A percentile compares a stretch with the other conserved stretches of the same genome.
Conservation (phyloP, 352 stramenopile species). For the Aphanomyces astaci region DNA sequence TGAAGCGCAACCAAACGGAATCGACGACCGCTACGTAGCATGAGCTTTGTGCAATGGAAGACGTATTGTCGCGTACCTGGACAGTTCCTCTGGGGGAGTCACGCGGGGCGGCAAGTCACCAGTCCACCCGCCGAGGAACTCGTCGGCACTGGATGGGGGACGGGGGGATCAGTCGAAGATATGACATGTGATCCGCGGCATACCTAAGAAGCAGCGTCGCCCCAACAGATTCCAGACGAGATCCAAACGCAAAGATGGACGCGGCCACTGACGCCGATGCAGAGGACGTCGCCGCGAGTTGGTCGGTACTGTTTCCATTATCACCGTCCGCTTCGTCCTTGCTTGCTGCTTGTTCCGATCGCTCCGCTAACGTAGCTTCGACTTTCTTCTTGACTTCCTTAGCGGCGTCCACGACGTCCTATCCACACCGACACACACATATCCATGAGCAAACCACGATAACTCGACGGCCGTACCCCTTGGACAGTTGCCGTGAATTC, state of each 20-base stretch:
- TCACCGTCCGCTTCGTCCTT: not conserved
- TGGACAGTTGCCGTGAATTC: constrained; percentile 63
- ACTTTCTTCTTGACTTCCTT: constrained; percentile 47
- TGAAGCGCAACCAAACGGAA: constrained; percentile 56
- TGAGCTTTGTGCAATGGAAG: not conserved
- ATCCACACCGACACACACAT: not conserved
- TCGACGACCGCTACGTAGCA: constrained; percentile 41
- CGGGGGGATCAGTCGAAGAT: too few relatives aligned
- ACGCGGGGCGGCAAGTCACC: not conserved
- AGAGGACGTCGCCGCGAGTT: not conserved
- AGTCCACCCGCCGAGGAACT: constrained; percentile 42
- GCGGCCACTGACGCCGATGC: constrained; percentile 21
- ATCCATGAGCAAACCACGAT: not conserved
- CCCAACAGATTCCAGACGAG: constrained; percentile 46
- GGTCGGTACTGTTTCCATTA: not conserved
- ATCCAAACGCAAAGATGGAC: constrained; percentile 54
- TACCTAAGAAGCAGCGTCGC: constrained; percentile 41
- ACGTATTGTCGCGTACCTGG: not conserved
- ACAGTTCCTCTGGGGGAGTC: not conserved
- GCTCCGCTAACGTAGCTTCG: constrained; percentile 38
- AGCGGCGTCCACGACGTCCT: constrained; percentile 50
- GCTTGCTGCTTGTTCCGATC: constrained; percentile 24
- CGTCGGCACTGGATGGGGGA: constrained; percentile 55
- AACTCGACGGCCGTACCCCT: constrained; percentile 28
- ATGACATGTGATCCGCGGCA: too few relatives aligned